Conservation (phyloP, 2,329 filamentous ascomycete species). For the Purpureocillium lavendulum region DNA sequence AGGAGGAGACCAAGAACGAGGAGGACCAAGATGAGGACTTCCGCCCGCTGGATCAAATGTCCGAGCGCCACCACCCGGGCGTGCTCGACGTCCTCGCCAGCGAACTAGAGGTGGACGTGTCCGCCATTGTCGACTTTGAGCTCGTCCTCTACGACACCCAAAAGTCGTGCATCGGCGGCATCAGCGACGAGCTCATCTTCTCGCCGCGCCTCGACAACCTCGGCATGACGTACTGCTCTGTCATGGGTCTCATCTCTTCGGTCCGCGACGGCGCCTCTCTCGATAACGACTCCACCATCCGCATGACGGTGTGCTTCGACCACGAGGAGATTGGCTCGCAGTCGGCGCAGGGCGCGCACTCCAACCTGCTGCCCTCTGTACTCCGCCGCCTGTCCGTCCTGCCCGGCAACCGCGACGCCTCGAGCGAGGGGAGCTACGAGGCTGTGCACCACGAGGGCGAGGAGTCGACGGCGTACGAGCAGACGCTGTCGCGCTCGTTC, state of each 20-base stretch:
- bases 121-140: slow-evolving; percentile 85
- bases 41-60: slow-evolving; percentile 66
- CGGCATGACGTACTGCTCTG: slow-evolving; percentile 90
- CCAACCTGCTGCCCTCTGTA: slow-evolving; percentile 81
- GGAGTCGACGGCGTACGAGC: slow-evolving; percentile 78
- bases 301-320: slow-evolving; percentile 91
- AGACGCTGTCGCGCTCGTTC: slow-evolving; percentile 85
- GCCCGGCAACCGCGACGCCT: slow-evolving; percentile 55
- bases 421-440: slow-evolving; percentile 55
- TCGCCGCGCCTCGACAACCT: slow-evolving; percentile 94
- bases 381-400: slow-evolving; percentile 79
- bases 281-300: slow-evolving; percentile 70
- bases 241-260: slow-evolving; percentile 77
- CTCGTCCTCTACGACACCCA: slow-evolving; percentile 96
- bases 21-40: slow-evolving; percentile 44
- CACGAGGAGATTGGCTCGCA: slow-evolving; percentile 94
- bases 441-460: slow-evolving; percentile 50
- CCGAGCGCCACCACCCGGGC: slow-evolving; percentile 80
- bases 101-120: slow-evolving; percentile 61
- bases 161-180: slow-evolving; percentile 76
- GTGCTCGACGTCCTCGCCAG: slow-evolving; percentile 78
- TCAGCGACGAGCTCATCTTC: slow-evolving; percentile 92
- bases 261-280: slow-evolving; percentile 56
- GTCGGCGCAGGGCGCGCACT: slow-evolving; percentile 89
- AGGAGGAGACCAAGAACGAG: slow-evolving; percentile 26